Conservation (phyloP, 805 yeast species). For the Candida vaughaniae region DNA sequence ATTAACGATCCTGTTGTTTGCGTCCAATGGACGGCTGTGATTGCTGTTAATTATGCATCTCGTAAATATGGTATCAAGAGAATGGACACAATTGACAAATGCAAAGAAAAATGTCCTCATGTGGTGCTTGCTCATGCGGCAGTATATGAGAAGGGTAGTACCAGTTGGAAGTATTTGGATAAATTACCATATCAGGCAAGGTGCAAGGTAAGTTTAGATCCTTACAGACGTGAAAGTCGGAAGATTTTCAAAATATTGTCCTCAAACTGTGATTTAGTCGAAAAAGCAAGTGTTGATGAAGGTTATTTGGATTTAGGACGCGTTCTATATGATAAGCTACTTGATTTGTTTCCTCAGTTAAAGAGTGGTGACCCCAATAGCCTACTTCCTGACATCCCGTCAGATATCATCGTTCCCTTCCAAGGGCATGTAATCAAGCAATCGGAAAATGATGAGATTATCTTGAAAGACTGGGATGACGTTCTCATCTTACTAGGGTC, state of each 20-base stretch:
- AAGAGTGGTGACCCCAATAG: conserved; percentile 15
- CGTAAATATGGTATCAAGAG: conserved; percentile 77
- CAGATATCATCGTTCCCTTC: conserved; percentile 28
- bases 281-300: conserved; percentile 96
- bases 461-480: conserved; percentile 70
- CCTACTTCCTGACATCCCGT: conserved; percentile 47
- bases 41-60: conserved; percentile 92
- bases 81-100: conserved; percentile 69
- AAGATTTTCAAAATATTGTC: conserved; percentile 69
- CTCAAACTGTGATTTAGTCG: conserved; percentile 63
- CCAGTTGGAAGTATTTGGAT: conserved; percentile 74
- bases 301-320: conserved; percentile 83
- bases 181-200: conserved; percentile 55
- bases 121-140: conserved; percentile 88
- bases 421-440: conserved; percentile 25
- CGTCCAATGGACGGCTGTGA: conserved; percentile 87
- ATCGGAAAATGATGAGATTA: conserved; percentile 11
- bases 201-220: conserved; percentile 87
- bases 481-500: conserved; percentile 67
- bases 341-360: conserved; percentile 49
- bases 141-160: conserved; percentile 83
- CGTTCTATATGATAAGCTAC: conserved; percentile 45
- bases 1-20: conserved; percentile 84
- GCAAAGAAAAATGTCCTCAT: conserved; percentile 72
- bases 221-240: conserved; percentile 84